These are phyloP conservation scores for Penicillium bovifimosum DNA, from an alignment of 495 filamentous ascomycete genomes.

Conservation along the genomic window DNA sequence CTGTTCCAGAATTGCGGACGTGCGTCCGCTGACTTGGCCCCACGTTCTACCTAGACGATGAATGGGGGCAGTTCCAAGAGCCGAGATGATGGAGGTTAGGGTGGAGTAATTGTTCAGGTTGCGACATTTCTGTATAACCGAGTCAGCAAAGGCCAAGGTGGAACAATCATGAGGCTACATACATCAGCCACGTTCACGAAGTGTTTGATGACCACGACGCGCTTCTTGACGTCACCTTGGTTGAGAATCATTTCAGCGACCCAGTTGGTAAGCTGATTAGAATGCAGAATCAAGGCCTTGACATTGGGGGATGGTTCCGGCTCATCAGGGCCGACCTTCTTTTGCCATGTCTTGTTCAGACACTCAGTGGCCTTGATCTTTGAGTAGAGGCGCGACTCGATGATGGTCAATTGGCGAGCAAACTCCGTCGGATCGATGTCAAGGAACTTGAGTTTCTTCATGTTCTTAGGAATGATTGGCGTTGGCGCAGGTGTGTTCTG, in stretches of 20 bases:
- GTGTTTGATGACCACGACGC: conserved; percentile 96
- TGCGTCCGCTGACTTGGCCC: conserved; percentile 82
- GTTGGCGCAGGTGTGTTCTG: conserved; percentile 70
- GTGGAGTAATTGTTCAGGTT: conserved; percentile 94
- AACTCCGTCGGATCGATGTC: conserved; percentile 96
- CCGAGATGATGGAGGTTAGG: conserved; percentile 96
- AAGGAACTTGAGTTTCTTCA: conserved; percentile 98
- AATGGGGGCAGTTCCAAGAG: conserved; percentile 87
- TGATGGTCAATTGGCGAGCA: conserved; percentile 92
- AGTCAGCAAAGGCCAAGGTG: conserved; percentile 3
- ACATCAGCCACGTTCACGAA: conserved; percentile 96
- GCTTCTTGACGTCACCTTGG: conserved; percentile 87
- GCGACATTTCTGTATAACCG: conserved; percentile 73
- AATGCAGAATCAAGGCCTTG: conserved; percentile 92
- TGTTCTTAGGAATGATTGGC: conserved; percentile 95
- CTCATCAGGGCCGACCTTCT: conserved; percentile 76
- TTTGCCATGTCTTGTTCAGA: conserved; percentile 97
- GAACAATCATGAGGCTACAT: conserved; percentile 1
- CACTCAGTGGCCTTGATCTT: conserved; percentile 95
- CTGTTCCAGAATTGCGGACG: conserved; percentile 69
- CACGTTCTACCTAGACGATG: conserved; percentile 92
- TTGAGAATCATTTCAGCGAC: conserved; percentile 99
- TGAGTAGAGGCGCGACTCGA: conserved; percentile 88
- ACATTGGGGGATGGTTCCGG: conserved; percentile 90
- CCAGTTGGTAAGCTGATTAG: conserved; percentile 98